phyloP scores from a whole-genome alignment of 805 yeast species.

The Priceomyces castillae region DNA sequence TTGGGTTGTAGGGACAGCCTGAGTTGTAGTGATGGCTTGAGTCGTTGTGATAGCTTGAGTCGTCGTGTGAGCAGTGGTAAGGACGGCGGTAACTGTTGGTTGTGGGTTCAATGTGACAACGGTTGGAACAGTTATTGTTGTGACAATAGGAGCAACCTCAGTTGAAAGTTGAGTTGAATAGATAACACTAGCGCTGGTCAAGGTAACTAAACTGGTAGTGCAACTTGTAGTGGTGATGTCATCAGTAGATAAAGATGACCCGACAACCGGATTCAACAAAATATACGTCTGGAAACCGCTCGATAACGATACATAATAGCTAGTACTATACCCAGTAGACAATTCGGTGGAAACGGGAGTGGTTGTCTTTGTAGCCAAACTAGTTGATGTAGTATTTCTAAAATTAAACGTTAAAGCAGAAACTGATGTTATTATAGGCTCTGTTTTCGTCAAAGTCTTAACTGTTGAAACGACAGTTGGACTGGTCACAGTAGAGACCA shows the following conservation, averaged over 20 bases:
- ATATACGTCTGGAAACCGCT: background rate
- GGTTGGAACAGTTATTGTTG: background rate
- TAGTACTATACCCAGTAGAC: background rate
- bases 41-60: background rate
- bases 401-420: background rate
- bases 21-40: background rate
- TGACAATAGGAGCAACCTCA: background rate
- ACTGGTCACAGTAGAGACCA: background rate
- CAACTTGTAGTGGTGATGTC: conserved; percentile 9
- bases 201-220: conserved; percentile 2
- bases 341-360: conserved; percentile 2
- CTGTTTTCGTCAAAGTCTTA: background rate
- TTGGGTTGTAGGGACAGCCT: background rate
- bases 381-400: background rate
- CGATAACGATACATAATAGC: background rate
- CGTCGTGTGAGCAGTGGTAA: background rate
- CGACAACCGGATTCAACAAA: conserved; percentile 4
- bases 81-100: background rate
- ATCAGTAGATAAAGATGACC: conserved; percentile 3
- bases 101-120: background rate
- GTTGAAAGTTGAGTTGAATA: background rate
- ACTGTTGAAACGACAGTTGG: background rate
- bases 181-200: background rate
- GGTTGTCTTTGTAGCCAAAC: conserved; percentile 9
- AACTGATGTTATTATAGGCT: background rate